Evolutionary conservation across 495 filamentous ascomycete species (phyloP).

Genomic region (Talaromyces liani): DNA sequence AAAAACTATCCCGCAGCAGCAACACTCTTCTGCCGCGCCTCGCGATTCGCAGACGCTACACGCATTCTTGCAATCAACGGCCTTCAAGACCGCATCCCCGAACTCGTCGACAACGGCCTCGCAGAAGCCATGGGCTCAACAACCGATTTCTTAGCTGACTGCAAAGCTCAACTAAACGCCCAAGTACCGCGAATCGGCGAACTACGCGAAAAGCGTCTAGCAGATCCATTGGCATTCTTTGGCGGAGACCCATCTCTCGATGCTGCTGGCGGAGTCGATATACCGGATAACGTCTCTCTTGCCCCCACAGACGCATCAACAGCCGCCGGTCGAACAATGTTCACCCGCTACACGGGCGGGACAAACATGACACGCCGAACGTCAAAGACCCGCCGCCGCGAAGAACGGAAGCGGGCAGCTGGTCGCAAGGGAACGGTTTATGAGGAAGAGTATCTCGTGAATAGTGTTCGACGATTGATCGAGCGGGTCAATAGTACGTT

Average conservation of each 20-base stretch:
- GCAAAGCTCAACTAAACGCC: constrained; percentile 70
- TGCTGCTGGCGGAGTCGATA: constrained; percentile 43
- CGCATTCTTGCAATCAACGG: constrained; percentile 52
- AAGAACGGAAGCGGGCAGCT: constrained; percentile 90
- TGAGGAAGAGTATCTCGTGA: constrained; percentile 94
- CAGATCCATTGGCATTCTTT: constrained; percentile 75
- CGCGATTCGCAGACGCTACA: constrained; percentile 75
- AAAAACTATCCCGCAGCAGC: constrained; percentile 59
- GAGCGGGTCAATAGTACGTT: constrained; percentile 69
- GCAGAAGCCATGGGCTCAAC: constrained; percentile 66
- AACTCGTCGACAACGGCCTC: constrained; percentile 68
- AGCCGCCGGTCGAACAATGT: constrained; percentile 63
- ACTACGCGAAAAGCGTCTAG: constrained; percentile 66
- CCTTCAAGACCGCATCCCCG: constrained; percentile 36
- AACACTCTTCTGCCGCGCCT: constrained; percentile 70
- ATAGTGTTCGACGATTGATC: constrained; percentile 73
- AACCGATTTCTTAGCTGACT: constrained; percentile 88
- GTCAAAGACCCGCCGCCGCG: constrained; percentile 71
- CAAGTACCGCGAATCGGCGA: constrained; percentile 82
- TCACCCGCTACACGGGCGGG: constrained; percentile 81
- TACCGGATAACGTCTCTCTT: constrained; percentile 87
- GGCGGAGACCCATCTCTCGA: constrained; percentile 55
- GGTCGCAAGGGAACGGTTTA: constrained; percentile 96
- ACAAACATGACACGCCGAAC: constrained; percentile 67
- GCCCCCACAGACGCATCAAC: constrained; percentile 78